Conservation (phyloP, 192 early-diverging fungal species). For the Dissophora globulifera region DNA sequence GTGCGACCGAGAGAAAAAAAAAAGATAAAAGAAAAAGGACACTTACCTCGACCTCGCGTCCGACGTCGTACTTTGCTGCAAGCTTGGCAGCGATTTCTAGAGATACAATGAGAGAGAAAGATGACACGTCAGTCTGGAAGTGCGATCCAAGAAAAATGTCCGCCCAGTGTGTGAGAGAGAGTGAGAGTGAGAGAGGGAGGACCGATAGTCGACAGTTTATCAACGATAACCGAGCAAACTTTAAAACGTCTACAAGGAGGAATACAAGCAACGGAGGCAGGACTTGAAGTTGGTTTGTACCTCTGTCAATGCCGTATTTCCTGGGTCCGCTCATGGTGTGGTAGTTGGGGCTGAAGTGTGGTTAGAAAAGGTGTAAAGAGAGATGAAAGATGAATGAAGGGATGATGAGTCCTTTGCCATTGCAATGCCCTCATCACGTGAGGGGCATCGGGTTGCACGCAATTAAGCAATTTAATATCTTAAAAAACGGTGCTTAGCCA, state of each 20-base stretch:
- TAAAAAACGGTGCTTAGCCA: too few relatives aligned
- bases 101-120: not conserved
- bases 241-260: not conserved
- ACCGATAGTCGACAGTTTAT: not conserved
- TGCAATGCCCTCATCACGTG: too few relatives aligned
- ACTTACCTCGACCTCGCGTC: conserved; percentile 46
- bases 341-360: too few relatives aligned
- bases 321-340: conserved; percentile 32
- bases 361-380: too few relatives aligned
- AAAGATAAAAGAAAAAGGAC: too few relatives aligned
- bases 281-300: conserved; percentile 5
- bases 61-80: conserved; percentile 50
- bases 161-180: too few relatives aligned
- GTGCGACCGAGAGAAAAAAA: too few relatives aligned
- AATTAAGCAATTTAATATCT: too few relatives aligned
- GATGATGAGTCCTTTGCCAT: too few relatives aligned
- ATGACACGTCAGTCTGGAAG: not conserved
- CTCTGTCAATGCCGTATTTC: conserved; percentile 54
- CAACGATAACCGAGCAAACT: not conserved
- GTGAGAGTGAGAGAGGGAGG: conserved; percentile 7
- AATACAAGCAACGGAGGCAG: not conserved
- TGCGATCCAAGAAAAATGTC: not conserved
- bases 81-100: conserved; percentile 54
- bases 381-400: too few relatives aligned
- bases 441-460: too few relatives aligned